phyloP scores from a whole-genome alignment of 345 rosid genomes.

The Diplotaxis tenuifolia region DNA sequence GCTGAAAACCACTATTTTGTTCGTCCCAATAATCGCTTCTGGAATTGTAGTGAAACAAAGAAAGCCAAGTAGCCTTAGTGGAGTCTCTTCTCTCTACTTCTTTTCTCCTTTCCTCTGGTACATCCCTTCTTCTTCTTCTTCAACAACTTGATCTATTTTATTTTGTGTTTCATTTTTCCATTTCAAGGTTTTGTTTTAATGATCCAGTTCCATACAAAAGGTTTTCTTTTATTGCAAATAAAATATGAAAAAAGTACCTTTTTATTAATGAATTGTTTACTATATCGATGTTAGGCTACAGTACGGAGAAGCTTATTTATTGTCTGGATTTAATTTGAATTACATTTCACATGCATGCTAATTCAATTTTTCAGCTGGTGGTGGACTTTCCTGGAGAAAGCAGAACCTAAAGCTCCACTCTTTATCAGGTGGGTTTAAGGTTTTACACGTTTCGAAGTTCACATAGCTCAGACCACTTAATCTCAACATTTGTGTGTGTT shows the following conservation, averaged over 20 bases:
- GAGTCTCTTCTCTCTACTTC: constrained; percentile 52
- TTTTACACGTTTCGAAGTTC: too few species aligned
- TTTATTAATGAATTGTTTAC: constrained; percentile 14
- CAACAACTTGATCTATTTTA: background rate
- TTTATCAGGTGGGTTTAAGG: constrained; percentile 39
- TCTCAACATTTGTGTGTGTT: too few species aligned
- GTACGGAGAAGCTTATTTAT: constrained; percentile 9
- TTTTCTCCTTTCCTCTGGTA: constrained; percentile 46
- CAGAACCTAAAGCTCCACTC: constrained; percentile 32
- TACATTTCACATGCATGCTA: constrained; percentile 29
- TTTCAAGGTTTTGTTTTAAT: constrained; percentile 1
- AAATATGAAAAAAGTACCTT: background rate
- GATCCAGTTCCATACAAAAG: constrained; percentile 11
- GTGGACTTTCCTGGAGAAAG: constrained; percentile 29
- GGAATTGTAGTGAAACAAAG: too few species aligned
- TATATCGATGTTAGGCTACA: background rate
- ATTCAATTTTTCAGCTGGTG: constrained; percentile 23
- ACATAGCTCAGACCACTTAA: too few species aligned
- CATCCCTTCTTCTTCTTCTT: background rate
- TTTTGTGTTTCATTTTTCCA: background rate
- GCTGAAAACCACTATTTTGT: too few species aligned
- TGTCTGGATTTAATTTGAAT: constrained; percentile 1
- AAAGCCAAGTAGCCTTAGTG: constrained; percentile 49
- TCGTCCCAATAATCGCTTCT: background rate
- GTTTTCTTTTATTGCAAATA: background rate